Percentiles rank a stretch among this genome's conserved stretches.
These are phyloP conservation scores for barley (Hordeum vulgare) DNA, from an alignment of 176 grass and related monocot genomes.

Conservation along the genomic window MorexV3_pseudomolecules_assembly NC_058519.1:368338873-368339372, in stretches of 20 bases:
- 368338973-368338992: conserved; percentile 41
- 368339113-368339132: conserved; percentile 45
- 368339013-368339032: conserved; percentile 92
- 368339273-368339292: conserved; percentile 6
- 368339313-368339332: neutral
- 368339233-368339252: neutral
- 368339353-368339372: no score
- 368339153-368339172: neutral
- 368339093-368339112: conserved; percentile 63
- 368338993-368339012: conserved; percentile 86
- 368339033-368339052: conserved; percentile 65
- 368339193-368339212: neutral
- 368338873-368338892: conserved; percentile 86
- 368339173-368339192: neutral
- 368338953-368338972: neutral
- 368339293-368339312: neutral
- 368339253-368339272: neutral
- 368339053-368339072: conserved; percentile 57
- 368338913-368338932: neutral
- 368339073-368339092: conserved; percentile 79
- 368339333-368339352: neutral
- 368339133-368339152: neutral
- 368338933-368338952: neutral
- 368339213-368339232: neutral
- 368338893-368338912: conserved; percentile 57